Evolutionary conservation across 192 early-diverging fungal genomes (phyloP).

Genomic region (Globomyces pollinis-pini): DNA sequence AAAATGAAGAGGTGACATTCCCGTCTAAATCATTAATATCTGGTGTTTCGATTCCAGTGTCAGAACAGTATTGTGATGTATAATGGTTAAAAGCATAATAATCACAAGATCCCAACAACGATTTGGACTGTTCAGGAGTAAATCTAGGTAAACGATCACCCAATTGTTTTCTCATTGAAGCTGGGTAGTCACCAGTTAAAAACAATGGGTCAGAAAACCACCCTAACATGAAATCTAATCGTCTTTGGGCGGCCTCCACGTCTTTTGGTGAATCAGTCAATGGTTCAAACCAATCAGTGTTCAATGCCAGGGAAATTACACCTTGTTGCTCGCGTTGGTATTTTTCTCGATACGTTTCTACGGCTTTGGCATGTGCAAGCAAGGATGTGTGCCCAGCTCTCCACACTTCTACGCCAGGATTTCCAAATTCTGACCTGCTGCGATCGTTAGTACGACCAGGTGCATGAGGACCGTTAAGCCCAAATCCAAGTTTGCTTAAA

Average conservation of each 20-base stretch:
- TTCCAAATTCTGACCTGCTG: slow-evolving; percentile 2
- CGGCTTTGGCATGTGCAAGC: slow-evolving; percentile 18
- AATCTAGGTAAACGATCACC: slow-evolving; percentile 26
- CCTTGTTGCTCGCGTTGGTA: slow-evolving; percentile 23
- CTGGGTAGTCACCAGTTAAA: slow-evolving; percentile 30
- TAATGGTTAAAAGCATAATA: slow-evolving; percentile 38
- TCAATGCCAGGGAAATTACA: slow-evolving; percentile 17
- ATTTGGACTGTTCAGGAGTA: slow-evolving; percentile 17
- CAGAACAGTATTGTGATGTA: slow-evolving; percentile 23
- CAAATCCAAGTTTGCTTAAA: slow-evolving; percentile 18
- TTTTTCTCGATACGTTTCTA: slow-evolving; percentile 3
- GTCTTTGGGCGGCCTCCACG: slow-evolving; percentile 14
- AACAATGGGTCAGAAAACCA: slow-evolving; percentile 35
- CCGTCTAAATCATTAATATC: neutral
- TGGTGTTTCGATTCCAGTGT: neutral
- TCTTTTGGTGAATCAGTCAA: slow-evolving; percentile 16
- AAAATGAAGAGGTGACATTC: slow-evolving; percentile 1
- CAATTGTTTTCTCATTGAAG: slow-evolving; percentile 15
- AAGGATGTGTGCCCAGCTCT: slow-evolving; percentile 24
- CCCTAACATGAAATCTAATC: slow-evolving; percentile 20
- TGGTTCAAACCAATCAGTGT: slow-evolving; percentile 24
- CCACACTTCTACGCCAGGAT: slow-evolving; percentile 23
- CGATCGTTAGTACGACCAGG: slow-evolving; percentile 23
- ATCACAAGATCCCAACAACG: slow-evolving; percentile 25
- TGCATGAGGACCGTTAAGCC: slow-evolving; percentile 12